phyloP scores from a whole-genome alignment of 106 monocot species.

The Allium fistulosum region DNA sequence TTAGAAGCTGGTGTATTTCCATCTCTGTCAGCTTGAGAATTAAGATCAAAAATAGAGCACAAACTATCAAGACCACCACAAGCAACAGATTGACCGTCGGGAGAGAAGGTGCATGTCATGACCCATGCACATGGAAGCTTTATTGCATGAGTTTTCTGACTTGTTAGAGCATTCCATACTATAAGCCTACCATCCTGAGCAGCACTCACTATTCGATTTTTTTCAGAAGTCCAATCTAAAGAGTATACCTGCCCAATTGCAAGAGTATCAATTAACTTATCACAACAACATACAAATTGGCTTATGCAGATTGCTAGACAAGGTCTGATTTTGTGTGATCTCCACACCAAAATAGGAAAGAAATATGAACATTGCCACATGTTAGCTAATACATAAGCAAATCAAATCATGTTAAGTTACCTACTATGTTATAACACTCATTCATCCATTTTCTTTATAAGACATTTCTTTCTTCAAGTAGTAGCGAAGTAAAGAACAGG shows the following conservation, averaged over 20 bases:
- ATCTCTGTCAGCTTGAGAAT: constrained; percentile 73
- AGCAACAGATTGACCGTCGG: constrained; percentile 85
- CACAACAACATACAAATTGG: too few species aligned
- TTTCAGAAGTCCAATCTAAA: constrained; percentile 88
- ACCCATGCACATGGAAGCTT: constrained; percentile 91
- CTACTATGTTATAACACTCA: too few species aligned
- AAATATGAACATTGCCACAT: too few species aligned
- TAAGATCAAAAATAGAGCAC: constrained; percentile 91
- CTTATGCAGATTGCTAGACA: too few species aligned
- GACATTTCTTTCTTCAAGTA: too few species aligned
- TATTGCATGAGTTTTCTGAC: constrained; percentile 95
- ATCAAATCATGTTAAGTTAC: too few species aligned
- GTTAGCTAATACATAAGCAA: too few species aligned
- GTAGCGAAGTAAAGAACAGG: too few species aligned
- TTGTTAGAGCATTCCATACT: constrained; percentile 99
- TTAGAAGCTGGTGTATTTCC: constrained; percentile 76
- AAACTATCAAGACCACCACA: constrained; percentile 92
- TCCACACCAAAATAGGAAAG: too few species aligned
- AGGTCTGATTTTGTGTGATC: too few species aligned
- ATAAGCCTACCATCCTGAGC: constrained; percentile 92
- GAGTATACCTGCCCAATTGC: constrained; percentile 65
- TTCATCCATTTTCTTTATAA: too few species aligned
- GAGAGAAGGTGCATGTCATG: constrained; percentile 91
- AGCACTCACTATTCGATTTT: constrained; percentile 90
- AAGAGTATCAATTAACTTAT: too few species aligned